A percentile compares a stretch with the other conserved stretches of the same genome.
phyloP scores from a whole-genome alignment of 108 stramenopile genomes.

The Phaeodactylum tricornutum region DNA sequence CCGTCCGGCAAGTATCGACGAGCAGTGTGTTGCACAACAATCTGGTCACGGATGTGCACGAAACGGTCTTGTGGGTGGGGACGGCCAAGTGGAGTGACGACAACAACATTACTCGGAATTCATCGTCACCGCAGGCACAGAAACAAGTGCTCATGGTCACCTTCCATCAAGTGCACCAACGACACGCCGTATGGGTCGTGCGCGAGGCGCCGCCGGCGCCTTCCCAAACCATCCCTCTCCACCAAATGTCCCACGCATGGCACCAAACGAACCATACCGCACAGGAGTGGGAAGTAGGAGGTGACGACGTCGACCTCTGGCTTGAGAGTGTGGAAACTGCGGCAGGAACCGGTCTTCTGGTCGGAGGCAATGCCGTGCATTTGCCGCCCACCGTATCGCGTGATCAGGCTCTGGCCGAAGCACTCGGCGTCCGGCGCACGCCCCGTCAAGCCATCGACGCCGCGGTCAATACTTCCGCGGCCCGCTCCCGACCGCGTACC shows the following conservation, averaged over 20 bases:
- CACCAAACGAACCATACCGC: conserved; percentile 11
- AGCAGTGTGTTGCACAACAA: not conserved
- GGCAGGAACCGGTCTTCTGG: not conserved
- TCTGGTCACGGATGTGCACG: conserved; percentile 37
- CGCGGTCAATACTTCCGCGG: not conserved
- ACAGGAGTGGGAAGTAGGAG: not conserved
- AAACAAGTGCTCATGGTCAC: conserved; percentile 29
- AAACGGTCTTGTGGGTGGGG: conserved; percentile 52
- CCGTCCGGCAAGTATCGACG: conserved; percentile 12
- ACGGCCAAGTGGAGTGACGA: conserved; percentile 18
- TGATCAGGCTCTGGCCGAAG: conserved; percentile 39
- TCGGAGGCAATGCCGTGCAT: not conserved
- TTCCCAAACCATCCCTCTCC: conserved; percentile 1
- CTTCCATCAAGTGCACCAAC: conserved; percentile 25
- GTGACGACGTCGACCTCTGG: not conserved
- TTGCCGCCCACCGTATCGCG: conserved; percentile 6
- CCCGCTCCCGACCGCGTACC: not conserved
- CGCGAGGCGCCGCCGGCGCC: conserved; percentile 27
- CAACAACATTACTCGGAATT: conserved; percentile 4
- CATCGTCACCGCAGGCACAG: conserved; percentile 2
- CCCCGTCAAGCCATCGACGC: conserved; percentile 14
- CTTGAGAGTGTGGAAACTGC: not conserved
- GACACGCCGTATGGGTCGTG: conserved; percentile 46
- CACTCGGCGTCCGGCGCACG: conserved; percentile 28
- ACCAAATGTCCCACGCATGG: conserved; percentile 22